Percentiles rank a stretch among this genome's conserved stretches.
Evolutionary conservation across 805 yeast species (phyloP).

Genomic region (Wickerhamiella galacta): DNA sequence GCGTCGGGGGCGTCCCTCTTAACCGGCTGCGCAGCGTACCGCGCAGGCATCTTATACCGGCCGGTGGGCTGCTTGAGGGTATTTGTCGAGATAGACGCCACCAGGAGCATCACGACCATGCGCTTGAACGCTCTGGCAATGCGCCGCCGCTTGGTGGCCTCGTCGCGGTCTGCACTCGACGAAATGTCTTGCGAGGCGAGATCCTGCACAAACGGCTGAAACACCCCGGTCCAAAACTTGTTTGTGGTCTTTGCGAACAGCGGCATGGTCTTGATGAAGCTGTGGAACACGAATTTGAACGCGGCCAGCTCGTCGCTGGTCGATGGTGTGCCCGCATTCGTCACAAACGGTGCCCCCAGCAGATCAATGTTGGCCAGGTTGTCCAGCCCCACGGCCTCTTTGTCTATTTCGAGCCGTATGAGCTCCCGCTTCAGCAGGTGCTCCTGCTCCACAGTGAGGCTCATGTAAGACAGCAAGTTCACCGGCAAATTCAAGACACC

Average conservation of each 20-base stretch:
- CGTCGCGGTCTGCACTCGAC: slow-evolving; percentile 57
- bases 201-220: slow-evolving; percentile 69
- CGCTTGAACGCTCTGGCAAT: slow-evolving; percentile 44
- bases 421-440: slow-evolving; percentile 79
- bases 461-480: no score
- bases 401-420: slow-evolving; percentile 39
- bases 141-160: slow-evolving; percentile 52
- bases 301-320: slow-evolving; percentile 39
- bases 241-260: slow-evolving; percentile 33
- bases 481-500: no score
- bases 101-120: slow-evolving; percentile 49
- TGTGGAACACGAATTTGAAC: slow-evolving; percentile 43
- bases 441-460: slow-evolving; percentile 33
- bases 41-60: background rate
- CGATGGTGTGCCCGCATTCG: slow-evolving; percentile 26
- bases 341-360: slow-evolving; percentile 64
- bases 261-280: slow-evolving; percentile 58
- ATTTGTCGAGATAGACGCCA: slow-evolving; percentile 52
- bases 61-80: background rate
- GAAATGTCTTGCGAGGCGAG: slow-evolving; percentile 59
- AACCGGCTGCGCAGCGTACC: background rate
- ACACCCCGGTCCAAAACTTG: slow-evolving; percentile 62
- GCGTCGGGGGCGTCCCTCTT: background rate
- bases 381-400: slow-evolving; percentile 45
- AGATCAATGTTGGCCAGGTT: slow-evolving; percentile 45